phyloP scores from a whole-genome alignment of 306 rosid species.

The Vigna angularis region DNA sequence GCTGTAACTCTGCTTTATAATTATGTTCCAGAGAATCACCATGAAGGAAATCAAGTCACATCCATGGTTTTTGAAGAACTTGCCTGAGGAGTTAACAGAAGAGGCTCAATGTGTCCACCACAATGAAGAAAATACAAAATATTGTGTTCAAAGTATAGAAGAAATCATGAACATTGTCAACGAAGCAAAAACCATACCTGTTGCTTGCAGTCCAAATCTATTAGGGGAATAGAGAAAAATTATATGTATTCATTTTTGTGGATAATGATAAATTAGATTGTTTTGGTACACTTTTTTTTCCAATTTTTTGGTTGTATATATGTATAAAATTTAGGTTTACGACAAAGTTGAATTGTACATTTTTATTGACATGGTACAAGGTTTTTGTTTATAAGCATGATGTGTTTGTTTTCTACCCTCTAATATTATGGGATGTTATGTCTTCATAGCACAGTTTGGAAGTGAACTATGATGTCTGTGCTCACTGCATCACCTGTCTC shows the following conservation, averaged over 20 bases:
- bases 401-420: not conserved
- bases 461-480: not conserved
- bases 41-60: slow-evolving; percentile 66
- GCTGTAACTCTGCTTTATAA: slow-evolving; percentile 19
- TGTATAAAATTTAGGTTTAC: not conserved
- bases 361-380: not conserved
- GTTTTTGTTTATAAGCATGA: not conserved
- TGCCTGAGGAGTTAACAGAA: slow-evolving; percentile 68
- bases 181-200: slow-evolving; percentile 58
- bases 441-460: not conserved
- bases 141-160: slow-evolving; percentile 58
- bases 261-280: slow-evolving; percentile 1
- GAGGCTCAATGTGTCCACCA: slow-evolving; percentile 49
- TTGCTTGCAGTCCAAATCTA: slow-evolving; percentile 24
- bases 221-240: slow-evolving; percentile 23
- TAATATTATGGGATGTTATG: not conserved
- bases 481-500: not conserved
- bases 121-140: slow-evolving; percentile 54
- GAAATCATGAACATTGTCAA: slow-evolving; percentile 66
- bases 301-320: not conserved
- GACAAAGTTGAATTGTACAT: not conserved
- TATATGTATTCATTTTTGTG: not conserved
- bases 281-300: not conserved
- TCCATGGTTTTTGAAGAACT: slow-evolving; percentile 69
- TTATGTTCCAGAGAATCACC: slow-evolving; percentile 58